phyloP scores from a whole-genome alignment of 2,329 filamentous ascomycete species.

The Magnaporthales sp. region DNA sequence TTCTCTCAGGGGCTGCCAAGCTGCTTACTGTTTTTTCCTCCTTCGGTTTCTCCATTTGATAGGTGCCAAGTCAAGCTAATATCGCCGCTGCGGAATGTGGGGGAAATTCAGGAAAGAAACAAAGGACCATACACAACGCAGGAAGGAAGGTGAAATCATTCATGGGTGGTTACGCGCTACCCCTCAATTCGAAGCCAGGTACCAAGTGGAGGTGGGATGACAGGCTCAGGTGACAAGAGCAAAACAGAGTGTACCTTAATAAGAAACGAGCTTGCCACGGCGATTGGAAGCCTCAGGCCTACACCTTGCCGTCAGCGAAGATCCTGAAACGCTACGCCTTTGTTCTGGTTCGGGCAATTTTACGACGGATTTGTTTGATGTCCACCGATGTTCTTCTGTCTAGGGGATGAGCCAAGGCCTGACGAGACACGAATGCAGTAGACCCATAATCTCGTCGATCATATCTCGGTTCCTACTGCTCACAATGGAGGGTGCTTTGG shows the following conservation, averaged over 20 bases:
- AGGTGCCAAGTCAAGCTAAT: background rate
- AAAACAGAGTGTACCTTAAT: background rate
- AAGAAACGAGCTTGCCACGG: background rate
- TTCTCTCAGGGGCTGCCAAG: background rate
- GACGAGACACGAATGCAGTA: background rate
- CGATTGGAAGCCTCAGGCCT: background rate
- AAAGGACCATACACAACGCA: background rate
- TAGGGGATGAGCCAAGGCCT: background rate
- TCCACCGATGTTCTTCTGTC: background rate
- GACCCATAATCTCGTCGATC: background rate
- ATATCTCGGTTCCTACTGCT: background rate
- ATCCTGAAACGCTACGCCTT: background rate
- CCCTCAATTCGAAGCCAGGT: background rate
- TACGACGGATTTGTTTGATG: background rate
- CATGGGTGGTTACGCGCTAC: too few relatives aligned
- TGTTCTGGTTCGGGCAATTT: background rate
- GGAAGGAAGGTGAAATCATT: background rate
- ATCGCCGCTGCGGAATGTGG: background rate
- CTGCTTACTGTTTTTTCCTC: background rate
- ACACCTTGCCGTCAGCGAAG: background rate
- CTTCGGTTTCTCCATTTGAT: background rate
- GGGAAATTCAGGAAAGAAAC: background rate
- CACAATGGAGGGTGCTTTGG: background rate
- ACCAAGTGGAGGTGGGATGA: background rate
- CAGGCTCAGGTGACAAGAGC: background rate